Percentiles rank a stretch among this genome's conserved stretches.
These are phyloP conservation scores for Endothia cerciana DNA, from an alignment of 2,329 filamentous ascomycete genomes.

Conservation along the genomic window DNA sequence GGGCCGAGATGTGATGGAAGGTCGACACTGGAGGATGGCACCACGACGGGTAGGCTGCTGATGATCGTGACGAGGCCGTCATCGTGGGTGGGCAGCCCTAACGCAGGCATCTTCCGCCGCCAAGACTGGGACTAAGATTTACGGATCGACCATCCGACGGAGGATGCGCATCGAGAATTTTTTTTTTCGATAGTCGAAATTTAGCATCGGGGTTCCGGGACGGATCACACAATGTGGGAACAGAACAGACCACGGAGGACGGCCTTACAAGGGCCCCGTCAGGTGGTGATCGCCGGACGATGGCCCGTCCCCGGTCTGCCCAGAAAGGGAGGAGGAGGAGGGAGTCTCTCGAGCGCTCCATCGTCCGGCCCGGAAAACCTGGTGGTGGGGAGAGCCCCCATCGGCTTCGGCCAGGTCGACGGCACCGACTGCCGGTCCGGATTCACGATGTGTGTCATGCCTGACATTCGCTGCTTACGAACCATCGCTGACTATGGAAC, in stretches of 20 bases:
- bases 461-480: background rate
- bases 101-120: background rate
- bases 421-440: background rate
- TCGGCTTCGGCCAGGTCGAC: background rate
- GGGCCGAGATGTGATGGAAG: slow-evolving; percentile 4
- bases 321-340: background rate
- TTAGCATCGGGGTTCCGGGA: background rate
- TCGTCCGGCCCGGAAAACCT: background rate
- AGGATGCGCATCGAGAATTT: background rate
- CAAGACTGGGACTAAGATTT: background rate
- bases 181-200: background rate
- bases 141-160: background rate
- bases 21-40: background rate
- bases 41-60: too few relatives aligned
- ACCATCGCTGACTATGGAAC: background rate
- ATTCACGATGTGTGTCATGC: background rate
- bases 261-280: background rate
- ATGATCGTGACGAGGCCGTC: slow-evolving; percentile 3
- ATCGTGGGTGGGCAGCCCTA: background rate
- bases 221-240: slow-evolving; percentile 8
- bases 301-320: background rate
- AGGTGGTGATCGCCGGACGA: background rate
- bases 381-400: background rate
- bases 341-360: background rate
- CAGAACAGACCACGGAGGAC: background rate